Base-by-base conservation (phyloP, 176 grass and related monocot species). In the Canna indica region DNA sequence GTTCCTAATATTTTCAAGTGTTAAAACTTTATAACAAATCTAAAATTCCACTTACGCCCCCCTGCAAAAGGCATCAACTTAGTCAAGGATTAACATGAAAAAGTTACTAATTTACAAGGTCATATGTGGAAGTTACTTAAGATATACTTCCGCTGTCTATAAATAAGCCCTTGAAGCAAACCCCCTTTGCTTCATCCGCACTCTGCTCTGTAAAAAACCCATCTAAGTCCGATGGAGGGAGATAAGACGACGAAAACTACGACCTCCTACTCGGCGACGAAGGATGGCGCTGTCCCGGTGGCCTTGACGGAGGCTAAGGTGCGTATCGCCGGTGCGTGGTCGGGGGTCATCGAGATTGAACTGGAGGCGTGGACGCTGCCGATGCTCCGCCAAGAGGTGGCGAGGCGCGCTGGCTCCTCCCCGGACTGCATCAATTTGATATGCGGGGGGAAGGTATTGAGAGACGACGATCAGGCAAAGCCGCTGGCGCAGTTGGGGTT, bases 321-420 rank as follows among this genome's bases (percentile, higher is more conserved):
- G 22, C 85, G 78, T 46, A 73, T 97, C 32, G 88, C 88, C 9
- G 89, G 94, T 1, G 80, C 84, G 59, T 97, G 94, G 86, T 79
- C 80, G n/a, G 94, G 89, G 38, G 26, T 46, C 1, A 65, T 97
- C 76, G 89, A 92, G 58, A 79, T 92, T 47, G 75, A 81, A 13
- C 66, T 92, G 42, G 82, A 78, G 64, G 27, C 48, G 27, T 92
- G 88, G 88, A 92, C 94, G 26, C 83, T 92, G 59, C 39, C 84
- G 88, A 97, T 85, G 86, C 86, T 97, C 77, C 89, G 94, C 39
- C 83, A 86, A 46, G 94, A 92, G 81, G 86, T 92, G 50, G 89
- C 94, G 38, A 79, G 64, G 79, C 82, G 88, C 48, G 76, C 80
- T 1, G 82, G 80, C 56, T 80, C 50, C 46, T 81, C 84, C 53